These are phyloP conservation scores for Arthrobotrys pseudoclavata DNA, from an alignment of 2,329 filamentous ascomycete species.

Conservation along the genomic window DNA sequence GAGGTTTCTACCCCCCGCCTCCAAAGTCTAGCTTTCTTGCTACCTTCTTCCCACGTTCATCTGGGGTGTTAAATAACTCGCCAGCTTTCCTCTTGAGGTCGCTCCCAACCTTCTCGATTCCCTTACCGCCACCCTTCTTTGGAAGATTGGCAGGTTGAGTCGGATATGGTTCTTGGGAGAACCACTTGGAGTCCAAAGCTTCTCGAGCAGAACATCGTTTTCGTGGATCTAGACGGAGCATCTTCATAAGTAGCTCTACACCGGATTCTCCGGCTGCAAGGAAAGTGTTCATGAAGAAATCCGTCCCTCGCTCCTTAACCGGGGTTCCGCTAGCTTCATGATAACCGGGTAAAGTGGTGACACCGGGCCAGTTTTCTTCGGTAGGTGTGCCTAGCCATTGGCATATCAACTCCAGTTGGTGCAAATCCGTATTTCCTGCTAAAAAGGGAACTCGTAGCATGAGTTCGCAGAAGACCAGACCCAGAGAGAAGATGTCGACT, in stretches of 20 bases:
- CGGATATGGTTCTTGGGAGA: conserved; percentile 84
- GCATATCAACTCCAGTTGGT: conserved; percentile 87
- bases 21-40: conserved; percentile 87
- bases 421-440: conserved; percentile 84
- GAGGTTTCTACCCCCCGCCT: conserved; percentile 25
- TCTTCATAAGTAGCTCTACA: conserved; percentile 87
- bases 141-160: conserved; percentile 86
- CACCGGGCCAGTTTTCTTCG: conserved; percentile 95
- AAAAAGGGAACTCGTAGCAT: conserved; percentile 85
- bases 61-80: conserved; percentile 60
- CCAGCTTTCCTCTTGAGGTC: conserved; percentile 81
- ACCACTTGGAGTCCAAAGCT: conserved; percentile 87
- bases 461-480: conserved; percentile 92
- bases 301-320: conserved; percentile 71
- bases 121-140: conserved; percentile 77
- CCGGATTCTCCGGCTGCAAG: conserved; percentile 84
- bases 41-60: conserved; percentile 77
- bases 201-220: conserved; percentile 82
- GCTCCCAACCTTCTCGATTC: conserved; percentile 78
- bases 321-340: conserved; percentile 71
- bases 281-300: conserved; percentile 82
- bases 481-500: conserved; percentile 95
- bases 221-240: conserved; percentile 86
- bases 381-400: conserved; percentile 89
- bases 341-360: conserved; percentile 83